Conservation (phyloP, 345 rosid genomes). For the Dimocarpus longan region DNA sequence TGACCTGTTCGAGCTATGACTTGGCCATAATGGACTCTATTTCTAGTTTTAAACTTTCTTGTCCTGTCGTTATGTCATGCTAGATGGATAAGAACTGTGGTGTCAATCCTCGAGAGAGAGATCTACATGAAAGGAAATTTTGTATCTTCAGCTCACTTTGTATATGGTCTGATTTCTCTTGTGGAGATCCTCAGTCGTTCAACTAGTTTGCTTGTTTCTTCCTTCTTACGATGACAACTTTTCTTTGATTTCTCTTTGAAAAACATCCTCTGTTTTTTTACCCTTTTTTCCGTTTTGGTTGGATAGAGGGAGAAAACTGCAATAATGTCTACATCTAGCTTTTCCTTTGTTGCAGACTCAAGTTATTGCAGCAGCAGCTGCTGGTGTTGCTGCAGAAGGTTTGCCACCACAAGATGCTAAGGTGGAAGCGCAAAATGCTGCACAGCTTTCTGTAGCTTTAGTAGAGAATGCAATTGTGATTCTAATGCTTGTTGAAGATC, state of each 20-base stretch:
- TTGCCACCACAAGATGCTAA: conserved; percentile 84
- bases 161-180: background rate
- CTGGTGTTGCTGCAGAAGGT: conserved; percentile 99
- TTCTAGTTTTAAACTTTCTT: conserved; percentile 5
- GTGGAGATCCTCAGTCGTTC: background rate
- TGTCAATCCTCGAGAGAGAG: background rate
- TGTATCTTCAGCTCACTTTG: background rate
- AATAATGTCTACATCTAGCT: conserved; percentile 26
- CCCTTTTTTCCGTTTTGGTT: background rate
- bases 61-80: background rate
- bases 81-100: background rate
- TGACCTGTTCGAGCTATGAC: background rate
- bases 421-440: conserved; percentile 89
- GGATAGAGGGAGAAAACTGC: conserved; percentile 23
- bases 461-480: conserved; percentile 99
- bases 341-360: conserved; percentile 77
- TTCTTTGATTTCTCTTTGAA: background rate
- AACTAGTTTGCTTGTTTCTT: background rate
- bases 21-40: background rate
- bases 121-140: background rate
- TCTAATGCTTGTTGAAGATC: conserved; percentile 99
- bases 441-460: conserved; percentile 97
- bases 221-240: background rate
- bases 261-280: conserved; percentile 7
- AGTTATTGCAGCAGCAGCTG: conserved; percentile 99